Percentiles rank a stretch among this genome's conserved stretches.
These are phyloP conservation scores for Ophiostoma ips DNA, from an alignment of 2,329 filamentous ascomycete species.

Conservation along the genomic window DNA sequence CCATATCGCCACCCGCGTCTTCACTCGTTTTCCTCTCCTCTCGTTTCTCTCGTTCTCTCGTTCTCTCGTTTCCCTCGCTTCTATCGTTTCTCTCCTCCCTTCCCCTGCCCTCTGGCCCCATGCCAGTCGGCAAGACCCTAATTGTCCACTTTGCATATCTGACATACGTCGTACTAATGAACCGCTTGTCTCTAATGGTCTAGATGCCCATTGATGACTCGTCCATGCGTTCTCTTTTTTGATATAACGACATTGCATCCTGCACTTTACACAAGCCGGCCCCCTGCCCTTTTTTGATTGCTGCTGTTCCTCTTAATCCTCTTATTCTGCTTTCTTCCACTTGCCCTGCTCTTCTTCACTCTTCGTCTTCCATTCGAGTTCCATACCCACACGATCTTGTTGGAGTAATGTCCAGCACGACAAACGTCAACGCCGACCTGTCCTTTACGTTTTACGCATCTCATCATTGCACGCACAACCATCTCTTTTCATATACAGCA, in stretches of 20 bases:
- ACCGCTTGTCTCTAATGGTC: not conserved
- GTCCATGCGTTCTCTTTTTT: not conserved
- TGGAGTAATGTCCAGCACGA: not conserved
- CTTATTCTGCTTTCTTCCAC: not conserved
- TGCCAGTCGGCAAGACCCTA: constrained; percentile 1
- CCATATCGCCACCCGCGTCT: too few relatives aligned
- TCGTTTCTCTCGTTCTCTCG: not conserved
- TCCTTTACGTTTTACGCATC: not conserved
- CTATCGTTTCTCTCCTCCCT: constrained; percentile 1
- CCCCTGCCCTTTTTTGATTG: not conserved
- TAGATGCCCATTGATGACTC: not conserved
- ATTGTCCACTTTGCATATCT: constrained; percentile 2
- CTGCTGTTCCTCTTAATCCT: not conserved
- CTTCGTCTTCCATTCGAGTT: not conserved
- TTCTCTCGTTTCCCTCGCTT: not conserved
- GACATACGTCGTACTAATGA: not conserved
- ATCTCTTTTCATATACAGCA: not conserved
- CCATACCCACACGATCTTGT: too few relatives aligned
- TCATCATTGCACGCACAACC: not conserved
- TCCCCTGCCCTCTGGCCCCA: not conserved
- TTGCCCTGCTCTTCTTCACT: not conserved
- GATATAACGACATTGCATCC: constrained; percentile 2
- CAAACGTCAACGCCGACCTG: not conserved
- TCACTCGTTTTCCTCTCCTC: too few relatives aligned
- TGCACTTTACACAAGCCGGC: constrained; percentile 1